These are phyloP conservation scores for Apiospora aurea DNA, from an alignment of 2,329 filamentous ascomycete genomes.

Conservation along the genomic window DNA sequence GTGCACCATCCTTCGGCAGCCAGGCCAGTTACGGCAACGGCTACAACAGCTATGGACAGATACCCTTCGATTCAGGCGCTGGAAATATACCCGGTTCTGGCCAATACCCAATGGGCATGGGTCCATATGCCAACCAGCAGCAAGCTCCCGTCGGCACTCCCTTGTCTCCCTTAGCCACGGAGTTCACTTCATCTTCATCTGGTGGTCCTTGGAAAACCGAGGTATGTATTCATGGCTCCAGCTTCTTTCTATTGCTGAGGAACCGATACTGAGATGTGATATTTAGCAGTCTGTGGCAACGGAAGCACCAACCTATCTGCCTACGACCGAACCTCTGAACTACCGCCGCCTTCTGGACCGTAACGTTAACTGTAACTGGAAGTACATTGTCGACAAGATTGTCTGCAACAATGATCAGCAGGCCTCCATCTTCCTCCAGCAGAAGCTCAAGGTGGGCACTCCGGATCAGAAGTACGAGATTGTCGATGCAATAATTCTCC, in stretches of 20 bases:
- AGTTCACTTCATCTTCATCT: constrained; percentile 68
- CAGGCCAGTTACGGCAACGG: constrained; percentile 43
- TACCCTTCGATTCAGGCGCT: constrained; percentile 44
- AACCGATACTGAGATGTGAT: constrained; percentile 23
- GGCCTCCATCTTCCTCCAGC: constrained; percentile 97
- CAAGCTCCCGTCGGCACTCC: constrained; percentile 56
- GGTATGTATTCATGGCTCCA: constrained; percentile 46
- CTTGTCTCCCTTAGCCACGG: constrained; percentile 75
- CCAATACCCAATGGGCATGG: constrained; percentile 46
- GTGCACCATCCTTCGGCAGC: constrained; percentile 40
- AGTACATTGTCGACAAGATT: constrained; percentile 99
- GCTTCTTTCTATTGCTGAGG: constrained; percentile 35
- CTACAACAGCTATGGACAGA: constrained; percentile 44
- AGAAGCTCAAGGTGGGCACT: constrained; percentile 97
- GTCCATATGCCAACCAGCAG: constrained; percentile 38
- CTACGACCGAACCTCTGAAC: constrained; percentile 90
- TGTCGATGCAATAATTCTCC: constrained; percentile 92
- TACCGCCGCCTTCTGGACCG: constrained; percentile 94
- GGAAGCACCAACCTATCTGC: constrained; percentile 79
- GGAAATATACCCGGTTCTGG: constrained; percentile 38
- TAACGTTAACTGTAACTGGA: constrained; percentile 98
- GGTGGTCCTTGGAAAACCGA: constrained; percentile 62
- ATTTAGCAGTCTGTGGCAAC: constrained; percentile 52
- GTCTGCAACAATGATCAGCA: constrained; percentile 99
- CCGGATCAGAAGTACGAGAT: constrained; percentile 97